Evolutionary conservation across 208 protist genomes (phyloP), one percentile per base, ranked within the genome.

Genomic region (Trypanosoma platydactyli): DNA sequence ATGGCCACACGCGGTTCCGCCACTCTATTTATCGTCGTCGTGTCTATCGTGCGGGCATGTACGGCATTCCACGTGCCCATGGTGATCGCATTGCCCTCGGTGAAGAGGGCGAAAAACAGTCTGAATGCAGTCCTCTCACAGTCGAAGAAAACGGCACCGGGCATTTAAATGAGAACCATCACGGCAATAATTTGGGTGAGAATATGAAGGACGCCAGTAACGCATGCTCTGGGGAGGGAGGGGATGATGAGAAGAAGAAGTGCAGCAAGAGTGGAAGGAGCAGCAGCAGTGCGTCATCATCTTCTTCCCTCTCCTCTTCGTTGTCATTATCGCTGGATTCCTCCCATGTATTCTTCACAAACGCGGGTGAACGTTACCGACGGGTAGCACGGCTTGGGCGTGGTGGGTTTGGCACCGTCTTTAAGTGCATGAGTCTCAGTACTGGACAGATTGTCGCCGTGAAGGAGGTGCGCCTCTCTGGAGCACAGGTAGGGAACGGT

Each of bases 401-500:
- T 61, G 64, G 64, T 46, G 64, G 56, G 1, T 70, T 60, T 57
- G 64, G 64, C 6, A 48, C 48, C 15, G 64, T 70, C 9, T 70
- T 42, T 35, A 70, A 70, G 33, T 61, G 64, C 24, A 55, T 61
- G 5, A 55, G 42, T 49, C 45, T 64, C 12, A 45, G 44, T 22
- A 70, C 51, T 0, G 64, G 64, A 12, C 45, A 70, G 33, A 18
- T 70, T 44, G 35, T 89, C 16, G 86, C 86, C 9, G 82, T 79
- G 55, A 92, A 92, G 79, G 83, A 88, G 58, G 35, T 89, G 68
- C 62, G 66, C 48, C 71, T 89, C 33, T 9, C 33, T 38, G 33
- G 5, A 38, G 33, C 9, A 9, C 33, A 38, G 33, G 33, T 3
- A 35, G 79, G 72, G 49, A 61, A 52, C 25, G 40, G 12, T 16